Percentiles rank a stretch among this genome's conserved stretches.
phyloP scores from a whole-genome alignment of 208 protist species.

The Trypanosoma caninum region DNA sequence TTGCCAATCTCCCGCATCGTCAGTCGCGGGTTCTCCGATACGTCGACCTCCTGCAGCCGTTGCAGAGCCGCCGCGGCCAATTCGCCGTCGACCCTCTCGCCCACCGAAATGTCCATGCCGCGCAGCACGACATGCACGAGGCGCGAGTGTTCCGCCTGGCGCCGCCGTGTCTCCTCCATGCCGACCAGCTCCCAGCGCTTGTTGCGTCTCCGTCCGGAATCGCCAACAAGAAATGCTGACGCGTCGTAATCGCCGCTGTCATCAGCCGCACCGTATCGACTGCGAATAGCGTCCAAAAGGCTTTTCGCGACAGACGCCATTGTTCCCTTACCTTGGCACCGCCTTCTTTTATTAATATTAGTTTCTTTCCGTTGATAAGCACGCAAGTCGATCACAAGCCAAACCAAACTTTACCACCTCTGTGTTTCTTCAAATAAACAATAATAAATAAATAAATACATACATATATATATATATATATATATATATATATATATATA shows the following conservation, averaged over 20 bases:
- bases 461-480: constrained; percentile 33
- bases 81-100: constrained; percentile 33
- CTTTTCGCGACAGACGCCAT: constrained; percentile 28
- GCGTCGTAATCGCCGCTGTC: constrained; percentile 39
- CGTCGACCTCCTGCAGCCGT: constrained; percentile 62
- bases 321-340: not conserved
- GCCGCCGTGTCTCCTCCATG: constrained; percentile 57
- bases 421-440: too few relatives aligned
- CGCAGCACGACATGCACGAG: constrained; percentile 70
- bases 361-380: too few relatives aligned
- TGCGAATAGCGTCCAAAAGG: constrained; percentile 74
- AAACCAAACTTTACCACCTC: constrained; percentile 7
- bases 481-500: constrained; percentile 23
- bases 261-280: constrained; percentile 71
- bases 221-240: constrained; percentile 50
- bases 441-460: constrained; percentile 7
- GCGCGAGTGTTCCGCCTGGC: constrained; percentile 54
- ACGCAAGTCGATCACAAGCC: constrained; percentile 1
- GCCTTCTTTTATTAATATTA: not conserved
- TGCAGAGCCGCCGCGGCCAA: constrained; percentile 43
- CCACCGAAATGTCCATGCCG: constrained; percentile 48
- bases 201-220: constrained; percentile 25
- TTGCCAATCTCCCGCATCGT: constrained; percentile 47
- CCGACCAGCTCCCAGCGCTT: constrained; percentile 86
- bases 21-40: constrained; percentile 59